These are phyloP conservation scores for Plasmodium inui DNA, from an alignment of 169 alveolate species.

Conservation along the genomic window DNA sequence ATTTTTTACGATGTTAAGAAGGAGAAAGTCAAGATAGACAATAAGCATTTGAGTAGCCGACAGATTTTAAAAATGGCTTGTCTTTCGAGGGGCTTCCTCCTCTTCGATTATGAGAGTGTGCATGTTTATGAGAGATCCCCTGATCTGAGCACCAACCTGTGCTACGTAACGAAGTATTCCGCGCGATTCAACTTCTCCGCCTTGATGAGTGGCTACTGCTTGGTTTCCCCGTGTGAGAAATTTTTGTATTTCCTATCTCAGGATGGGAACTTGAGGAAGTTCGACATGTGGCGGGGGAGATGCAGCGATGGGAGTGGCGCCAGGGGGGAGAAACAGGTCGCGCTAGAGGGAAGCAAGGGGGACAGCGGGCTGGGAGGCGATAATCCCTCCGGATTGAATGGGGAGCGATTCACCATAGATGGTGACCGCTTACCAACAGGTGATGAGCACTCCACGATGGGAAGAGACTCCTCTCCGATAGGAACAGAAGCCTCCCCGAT, in stretches of 20 bases:
- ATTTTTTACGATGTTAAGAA: constrained; percentile 68
- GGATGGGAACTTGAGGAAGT: constrained; percentile 59
- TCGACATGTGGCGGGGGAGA: constrained; percentile 10
- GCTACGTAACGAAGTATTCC: constrained; percentile 18
- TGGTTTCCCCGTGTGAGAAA: constrained; percentile 47
- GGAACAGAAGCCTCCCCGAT: no score
- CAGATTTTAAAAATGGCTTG: constrained; percentile 19
- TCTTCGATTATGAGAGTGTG: constrained; percentile 36
- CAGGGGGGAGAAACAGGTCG: not conserved
- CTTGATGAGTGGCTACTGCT: constrained; percentile 33
- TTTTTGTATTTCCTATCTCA: constrained; percentile 33
- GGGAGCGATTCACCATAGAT: not conserved
- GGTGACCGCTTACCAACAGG: not conserved
- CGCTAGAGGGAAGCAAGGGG: not conserved
- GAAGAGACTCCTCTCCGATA: no score
- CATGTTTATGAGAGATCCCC: constrained; percentile 46
- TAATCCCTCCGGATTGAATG: not conserved
- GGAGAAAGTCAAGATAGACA: constrained; percentile 45
- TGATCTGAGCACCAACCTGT: constrained; percentile 3
- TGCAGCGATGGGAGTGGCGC: not conserved
- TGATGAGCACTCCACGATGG: not conserved
- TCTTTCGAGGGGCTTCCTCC: constrained; percentile 30
- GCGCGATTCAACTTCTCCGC: constrained; percentile 13
- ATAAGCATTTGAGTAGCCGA: constrained; percentile 28
- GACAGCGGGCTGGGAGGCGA: not conserved